A percentile compares a stretch with the other conserved stretches of the same genome.
phyloP scores from a whole-genome alignment of 2,329 filamentous ascomycete species.

The Sporothrix phasma region DNA sequence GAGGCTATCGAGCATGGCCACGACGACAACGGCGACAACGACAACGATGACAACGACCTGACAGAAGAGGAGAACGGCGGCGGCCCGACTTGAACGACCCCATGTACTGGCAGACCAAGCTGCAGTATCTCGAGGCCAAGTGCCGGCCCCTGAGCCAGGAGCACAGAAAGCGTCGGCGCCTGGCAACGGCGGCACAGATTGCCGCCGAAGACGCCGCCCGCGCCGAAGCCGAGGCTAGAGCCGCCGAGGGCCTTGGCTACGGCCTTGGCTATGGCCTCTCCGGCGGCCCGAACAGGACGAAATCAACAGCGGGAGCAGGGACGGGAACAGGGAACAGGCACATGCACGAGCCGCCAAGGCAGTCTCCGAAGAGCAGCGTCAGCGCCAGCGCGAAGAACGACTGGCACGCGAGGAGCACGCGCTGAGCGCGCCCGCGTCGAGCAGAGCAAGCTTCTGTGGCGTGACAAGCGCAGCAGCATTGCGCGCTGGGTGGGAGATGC shows the following conservation, averaged over 20 bases:
- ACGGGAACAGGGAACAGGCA: too few relatives aligned
- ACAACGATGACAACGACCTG: neutral
- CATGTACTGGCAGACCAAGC: conserved; percentile 13
- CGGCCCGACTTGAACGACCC: conserved; percentile 5
- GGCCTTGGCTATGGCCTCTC: neutral
- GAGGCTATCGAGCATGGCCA: too few relatives aligned
- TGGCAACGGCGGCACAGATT: neutral
- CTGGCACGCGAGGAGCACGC: conserved; percentile 1
- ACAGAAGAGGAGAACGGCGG: neutral
- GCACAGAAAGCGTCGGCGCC: conserved; percentile 8
- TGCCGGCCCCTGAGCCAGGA: conserved; percentile 14
- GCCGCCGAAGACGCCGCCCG: neutral
- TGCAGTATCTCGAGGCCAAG: conserved; percentile 11
- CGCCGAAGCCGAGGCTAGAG: neutral
- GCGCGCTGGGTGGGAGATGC: neutral
- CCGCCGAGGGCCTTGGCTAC: neutral
- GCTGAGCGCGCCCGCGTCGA: conserved; percentile 7
- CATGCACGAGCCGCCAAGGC: neutral
- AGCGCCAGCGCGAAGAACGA: neutral
- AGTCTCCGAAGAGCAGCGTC: neutral
- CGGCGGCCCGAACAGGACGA: neutral
- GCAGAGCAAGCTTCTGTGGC: conserved; percentile 15
- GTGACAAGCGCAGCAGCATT: conserved; percentile 6
- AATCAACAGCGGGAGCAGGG: neutral
- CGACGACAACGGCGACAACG: too few relatives aligned